Percentiles rank a stretch among this genome's conserved stretches.
Evolutionary conservation across 129 eudicot species (phyloP).

Genomic region (Rutidosis leptorrhynchoides): DNA sequence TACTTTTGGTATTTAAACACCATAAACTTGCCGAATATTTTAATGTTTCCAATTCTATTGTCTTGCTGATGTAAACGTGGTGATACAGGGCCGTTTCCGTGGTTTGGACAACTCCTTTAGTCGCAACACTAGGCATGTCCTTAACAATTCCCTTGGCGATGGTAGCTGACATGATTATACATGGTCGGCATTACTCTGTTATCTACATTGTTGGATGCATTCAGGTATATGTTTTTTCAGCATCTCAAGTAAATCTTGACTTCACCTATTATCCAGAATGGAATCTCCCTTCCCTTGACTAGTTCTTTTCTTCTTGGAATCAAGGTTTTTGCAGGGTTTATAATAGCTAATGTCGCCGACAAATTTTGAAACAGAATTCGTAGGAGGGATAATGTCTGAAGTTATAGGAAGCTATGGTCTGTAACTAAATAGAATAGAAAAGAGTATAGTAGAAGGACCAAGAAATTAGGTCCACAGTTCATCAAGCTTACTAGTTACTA

Average conservation of each 20-base stretch:
- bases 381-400: no score
- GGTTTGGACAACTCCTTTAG: conserved; percentile 96
- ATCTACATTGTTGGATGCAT: conserved; percentile 79
- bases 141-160: conserved; percentile 92
- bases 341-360: conserved; percentile 80
- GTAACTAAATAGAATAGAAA: no score
- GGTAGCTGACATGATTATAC: conserved; percentile 94
- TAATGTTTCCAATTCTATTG: no score
- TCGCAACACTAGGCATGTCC: conserved; percentile 93
- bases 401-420: no score
- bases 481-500: no score
- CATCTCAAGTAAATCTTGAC: no score
- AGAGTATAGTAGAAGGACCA: no score
- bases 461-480: no score
- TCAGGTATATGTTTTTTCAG: conserved; percentile 76
- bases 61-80: background rate
- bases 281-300: no score
- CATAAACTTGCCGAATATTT: no score
- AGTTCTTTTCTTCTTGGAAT: background rate
- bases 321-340: conserved; percentile 82
- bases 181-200: conserved; percentile 92
- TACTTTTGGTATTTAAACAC: conserved; percentile 97
- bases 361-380: conserved; percentile 42
- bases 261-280: background rate
- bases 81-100: conserved; percentile 81